phyloP scores from a whole-genome alignment of 2,329 filamentous ascomycete genomes.

The Fusarium pseudograminearum region DNA sequence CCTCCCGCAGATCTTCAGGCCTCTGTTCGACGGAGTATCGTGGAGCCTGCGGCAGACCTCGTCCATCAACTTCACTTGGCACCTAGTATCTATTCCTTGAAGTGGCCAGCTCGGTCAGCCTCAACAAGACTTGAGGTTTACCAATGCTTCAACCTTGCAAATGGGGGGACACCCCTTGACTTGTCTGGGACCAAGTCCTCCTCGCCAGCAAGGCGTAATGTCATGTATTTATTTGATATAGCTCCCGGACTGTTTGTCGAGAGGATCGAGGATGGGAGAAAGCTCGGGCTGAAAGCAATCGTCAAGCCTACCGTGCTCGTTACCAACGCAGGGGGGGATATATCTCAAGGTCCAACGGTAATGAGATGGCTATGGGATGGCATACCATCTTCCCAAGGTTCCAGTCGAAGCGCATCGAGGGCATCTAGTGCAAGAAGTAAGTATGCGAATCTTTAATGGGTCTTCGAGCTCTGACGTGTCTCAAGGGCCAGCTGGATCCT shows the following conservation, averaged over 20 bases:
- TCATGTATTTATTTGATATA: conserved; percentile 54
- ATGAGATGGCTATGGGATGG: conserved; percentile 53
- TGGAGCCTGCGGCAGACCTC: conserved; percentile 54
- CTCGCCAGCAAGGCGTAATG: conserved; percentile 48
- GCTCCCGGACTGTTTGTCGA: conserved; percentile 55
- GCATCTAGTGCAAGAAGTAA: conserved; percentile 48
- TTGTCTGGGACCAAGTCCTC: conserved; percentile 48
- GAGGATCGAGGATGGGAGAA: conserved; percentile 51
- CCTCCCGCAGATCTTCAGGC: conserved; percentile 48
- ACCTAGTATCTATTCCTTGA: conserved; percentile 52
- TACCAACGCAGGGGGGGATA: conserved; percentile 45
- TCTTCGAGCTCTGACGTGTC: conserved; percentile 48
- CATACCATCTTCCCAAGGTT: conserved; percentile 34
- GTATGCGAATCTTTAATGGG: conserved; percentile 27
- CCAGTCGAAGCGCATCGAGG: conserved; percentile 38
- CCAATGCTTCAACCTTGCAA: conserved; percentile 54
- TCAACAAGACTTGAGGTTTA: conserved; percentile 54
- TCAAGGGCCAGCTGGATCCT: conserved; percentile 42
- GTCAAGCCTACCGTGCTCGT: conserved; percentile 53
- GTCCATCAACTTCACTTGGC: conserved; percentile 54
- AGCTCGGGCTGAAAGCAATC: conserved; percentile 50
- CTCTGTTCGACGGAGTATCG: conserved; percentile 51
- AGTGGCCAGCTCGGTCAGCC: conserved; percentile 54
- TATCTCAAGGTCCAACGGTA: conserved; percentile 50
- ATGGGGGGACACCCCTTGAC: conserved; percentile 48